Percentiles rank a stretch among this genome's conserved stretches.
phyloP scores from a whole-genome alignment of 306 rosid species.

The Cucumis cinereus region DNA sequence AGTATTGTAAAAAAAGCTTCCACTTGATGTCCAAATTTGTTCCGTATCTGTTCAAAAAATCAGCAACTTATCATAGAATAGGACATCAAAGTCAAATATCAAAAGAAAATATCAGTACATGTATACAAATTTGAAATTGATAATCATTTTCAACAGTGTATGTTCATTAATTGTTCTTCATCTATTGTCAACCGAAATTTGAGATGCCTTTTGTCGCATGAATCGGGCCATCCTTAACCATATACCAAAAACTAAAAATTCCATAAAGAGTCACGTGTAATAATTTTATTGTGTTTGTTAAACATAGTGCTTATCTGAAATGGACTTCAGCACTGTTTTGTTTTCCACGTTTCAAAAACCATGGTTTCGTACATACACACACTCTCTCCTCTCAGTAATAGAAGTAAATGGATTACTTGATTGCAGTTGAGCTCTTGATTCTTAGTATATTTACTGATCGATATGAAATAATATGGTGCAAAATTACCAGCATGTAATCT shows the following conservation, averaged over 20 bases:
- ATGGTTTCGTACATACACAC: not conserved
- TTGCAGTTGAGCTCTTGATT: not conserved
- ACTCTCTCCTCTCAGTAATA: not conserved
- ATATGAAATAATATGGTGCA: not conserved
- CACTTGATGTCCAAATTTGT: conserved; percentile 73
- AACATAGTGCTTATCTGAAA: not conserved
- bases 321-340: not conserved
- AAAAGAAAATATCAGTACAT: not conserved
- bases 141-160: not conserved
- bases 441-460: not conserved
- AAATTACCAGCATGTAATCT: not conserved
- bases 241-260: not conserved
- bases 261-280: not conserved
- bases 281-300: not conserved
- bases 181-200: not conserved
- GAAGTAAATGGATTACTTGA: not conserved
- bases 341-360: not conserved
- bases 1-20: conserved; percentile 76
- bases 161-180: not conserved
- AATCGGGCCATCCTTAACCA: not conserved
- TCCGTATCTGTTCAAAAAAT: conserved; percentile 40
- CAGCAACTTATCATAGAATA: not conserved
- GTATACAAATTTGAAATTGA: not conserved
- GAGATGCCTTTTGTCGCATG: not conserved
- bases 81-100: not conserved